A percentile compares a stretch with the other conserved stretches of the same genome.
These are phyloP conservation scores for Yamadazyma nakazawae DNA, from an alignment of 805 yeast species.

Conservation along the genomic window DNA sequence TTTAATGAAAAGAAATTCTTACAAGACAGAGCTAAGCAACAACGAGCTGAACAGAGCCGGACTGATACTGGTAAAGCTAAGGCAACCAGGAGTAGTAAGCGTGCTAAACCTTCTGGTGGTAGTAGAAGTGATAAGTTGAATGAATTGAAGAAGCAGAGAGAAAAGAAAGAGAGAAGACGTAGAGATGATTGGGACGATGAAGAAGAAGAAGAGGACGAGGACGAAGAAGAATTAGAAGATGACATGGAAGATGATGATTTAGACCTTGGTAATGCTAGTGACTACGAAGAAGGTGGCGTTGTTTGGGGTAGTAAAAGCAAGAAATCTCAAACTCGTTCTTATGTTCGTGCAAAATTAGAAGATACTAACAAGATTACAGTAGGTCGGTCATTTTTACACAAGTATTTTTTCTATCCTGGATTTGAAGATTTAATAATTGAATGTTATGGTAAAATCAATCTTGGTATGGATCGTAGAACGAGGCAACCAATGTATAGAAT, in stretches of 20 bases:
- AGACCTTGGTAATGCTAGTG: constrained; percentile 10
- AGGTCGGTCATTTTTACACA: constrained; percentile 73
- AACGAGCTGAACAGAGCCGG: constrained; percentile 20
- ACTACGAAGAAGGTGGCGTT: constrained; percentile 32
- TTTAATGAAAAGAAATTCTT: constrained; percentile 80
- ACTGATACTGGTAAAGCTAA: constrained; percentile 7
- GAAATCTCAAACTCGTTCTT: constrained; percentile 16
- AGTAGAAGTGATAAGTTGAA: constrained; percentile 55
- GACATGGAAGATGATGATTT: constrained; percentile 31
- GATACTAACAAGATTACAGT: constrained; percentile 74
- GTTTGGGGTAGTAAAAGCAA: constrained; percentile 30
- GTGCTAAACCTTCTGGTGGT: constrained; percentile 28
- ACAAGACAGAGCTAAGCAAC: constrained; percentile 73
- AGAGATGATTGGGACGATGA: constrained; percentile 38
- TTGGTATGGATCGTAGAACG: constrained; percentile 65
- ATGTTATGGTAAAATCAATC: constrained; percentile 77
- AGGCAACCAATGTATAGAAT: constrained; percentile 71
- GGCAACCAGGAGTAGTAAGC: constrained; percentile 33
- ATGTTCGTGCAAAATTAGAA: constrained; percentile 42
- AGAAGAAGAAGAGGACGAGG: constrained; percentile 42
- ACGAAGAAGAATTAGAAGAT: constrained; percentile 40
- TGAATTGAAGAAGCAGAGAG: constrained; percentile 74
- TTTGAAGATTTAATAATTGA: constrained; percentile 69
- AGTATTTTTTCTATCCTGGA: constrained; percentile 77
- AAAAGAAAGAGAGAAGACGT: constrained; percentile 48